Evolutionary conservation across 192 early-diverging fungal genomes (phyloP), one percentile per base, ranked within the genome.

Genomic region (Rhizophlyctis rosea): DNA sequence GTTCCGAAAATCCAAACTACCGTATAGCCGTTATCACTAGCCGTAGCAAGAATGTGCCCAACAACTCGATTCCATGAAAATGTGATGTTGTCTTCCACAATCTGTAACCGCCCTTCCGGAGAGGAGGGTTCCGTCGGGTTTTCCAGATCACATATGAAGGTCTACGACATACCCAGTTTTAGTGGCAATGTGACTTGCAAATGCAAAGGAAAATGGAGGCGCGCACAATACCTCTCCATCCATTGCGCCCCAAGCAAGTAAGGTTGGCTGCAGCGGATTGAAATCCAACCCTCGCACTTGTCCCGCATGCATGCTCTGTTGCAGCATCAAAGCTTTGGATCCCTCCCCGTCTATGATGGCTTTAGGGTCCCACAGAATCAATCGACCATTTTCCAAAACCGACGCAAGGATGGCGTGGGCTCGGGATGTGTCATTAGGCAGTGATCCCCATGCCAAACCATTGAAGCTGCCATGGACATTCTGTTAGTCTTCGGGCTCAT

Each of bases 191-290:
- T 25, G 29, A 14, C 1, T 68, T 0, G 3, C 34, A n/a, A n/a
- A n/a, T n/a, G n/a, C n/a, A n/a, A n/a, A n/a, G n/a, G n/a, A n/a
- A n/a, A n/a, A n/a, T n/a, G n/a, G n/a, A n/a, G n/a, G n/a, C n/a
- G n/a, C n/a, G n/a, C n/a, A n/a, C n/a, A n/a, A 33, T 61, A 96
- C 94, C 80, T 99, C 95, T 50, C 90, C 94, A 66, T 98, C 92
- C 24, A 82, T 82, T 5, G 91, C 89, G 11, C 92, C 94, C 48
- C 90, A 88, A 3, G 92, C 92, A 54, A 99, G 76, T 60, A 99
- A 79, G 70, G 93, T 89, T 57, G 76, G 57, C 65, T 93, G 89
- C 54, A 90, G 79, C 3, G 88, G 86, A 65, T 94, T 99, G 65
- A 99, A 97, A 59, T 94, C 89, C 31, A 99, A 80, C 0, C 95